These are phyloP conservation scores for Gaeumannomyces sp. DNA, from an alignment of 2,329 filamentous ascomycete species.

Conservation along the genomic window DNA sequence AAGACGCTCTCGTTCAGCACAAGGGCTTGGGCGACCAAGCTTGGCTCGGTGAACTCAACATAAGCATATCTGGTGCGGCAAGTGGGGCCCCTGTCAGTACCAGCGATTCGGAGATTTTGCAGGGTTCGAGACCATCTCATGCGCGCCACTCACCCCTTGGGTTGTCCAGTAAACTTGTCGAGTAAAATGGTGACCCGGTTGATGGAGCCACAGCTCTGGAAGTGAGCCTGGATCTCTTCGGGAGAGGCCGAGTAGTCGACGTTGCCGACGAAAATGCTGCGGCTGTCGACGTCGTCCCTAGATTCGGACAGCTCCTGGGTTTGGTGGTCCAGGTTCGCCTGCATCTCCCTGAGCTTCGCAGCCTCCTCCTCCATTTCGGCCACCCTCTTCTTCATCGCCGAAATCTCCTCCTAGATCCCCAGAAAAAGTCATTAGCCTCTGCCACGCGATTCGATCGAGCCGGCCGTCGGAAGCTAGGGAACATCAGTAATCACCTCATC, in stretches of 20 bases:
- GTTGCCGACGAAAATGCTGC: slow-evolving; percentile 97
- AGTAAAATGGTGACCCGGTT: slow-evolving; percentile 96
- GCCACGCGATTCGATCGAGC: not conserved
- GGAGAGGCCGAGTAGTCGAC: slow-evolving; percentile 96
- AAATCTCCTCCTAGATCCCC: slow-evolving; percentile 64
- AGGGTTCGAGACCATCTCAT: not conserved
- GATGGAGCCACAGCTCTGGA: slow-evolving; percentile 94
- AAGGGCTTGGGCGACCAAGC: slow-evolving; percentile 84
- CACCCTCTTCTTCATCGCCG: slow-evolving; percentile 78
- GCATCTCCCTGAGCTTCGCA: slow-evolving; percentile 80
- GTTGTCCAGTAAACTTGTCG: slow-evolving; percentile 97
- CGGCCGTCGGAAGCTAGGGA: not conserved
- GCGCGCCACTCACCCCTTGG: slow-evolving; percentile 72
- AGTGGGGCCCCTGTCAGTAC: not conserved
- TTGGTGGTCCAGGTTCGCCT: slow-evolving; percentile 77
- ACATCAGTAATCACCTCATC: slow-evolving; percentile 7
- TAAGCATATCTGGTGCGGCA: slow-evolving; percentile 74
- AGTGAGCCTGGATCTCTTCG: slow-evolving; percentile 97
- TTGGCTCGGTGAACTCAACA: slow-evolving; percentile 95
- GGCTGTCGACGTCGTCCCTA: slow-evolving; percentile 90
- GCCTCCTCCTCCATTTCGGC: slow-evolving; percentile 90
- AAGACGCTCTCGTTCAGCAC: slow-evolving; percentile 96
- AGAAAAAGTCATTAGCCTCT: slow-evolving; percentile 6
- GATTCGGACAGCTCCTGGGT: slow-evolving; percentile 79
- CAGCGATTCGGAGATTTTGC: not conserved